A percentile compares a stretch with the other conserved stretches of the same genome.
Evolutionary conservation across 1,284 basidiomycete species (phyloP).

Genomic region (Pyrrhoderma noxium): DNA sequence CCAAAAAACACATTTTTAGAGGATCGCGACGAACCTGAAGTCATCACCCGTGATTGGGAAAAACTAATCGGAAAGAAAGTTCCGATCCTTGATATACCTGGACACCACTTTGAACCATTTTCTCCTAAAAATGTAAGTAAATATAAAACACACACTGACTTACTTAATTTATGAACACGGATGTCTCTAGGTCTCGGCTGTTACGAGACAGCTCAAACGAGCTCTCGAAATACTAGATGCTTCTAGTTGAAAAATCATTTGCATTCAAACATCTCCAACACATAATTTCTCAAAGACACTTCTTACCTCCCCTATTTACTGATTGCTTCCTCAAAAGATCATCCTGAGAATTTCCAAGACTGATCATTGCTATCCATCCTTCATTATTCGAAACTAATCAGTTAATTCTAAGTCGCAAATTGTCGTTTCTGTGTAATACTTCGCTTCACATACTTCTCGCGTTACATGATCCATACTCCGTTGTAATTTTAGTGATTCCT

Average conservation of each 20-base stretch:
- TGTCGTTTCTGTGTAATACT: no score
- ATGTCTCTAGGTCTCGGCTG: background rate
- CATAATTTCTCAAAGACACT: no score
- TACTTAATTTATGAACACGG: background rate
- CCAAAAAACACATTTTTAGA: slow-evolving; percentile 37
- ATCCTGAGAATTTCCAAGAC: no score
- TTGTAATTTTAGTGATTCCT: no score
- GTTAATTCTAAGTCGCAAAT: no score
- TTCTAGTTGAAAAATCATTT: background rate
- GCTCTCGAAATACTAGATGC: slow-evolving; percentile 12
- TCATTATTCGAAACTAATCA: no score
- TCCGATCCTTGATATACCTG: slow-evolving; percentile 49
- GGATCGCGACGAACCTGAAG: slow-evolving; percentile 33
- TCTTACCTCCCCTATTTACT: background rate
- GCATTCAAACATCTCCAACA: no score
- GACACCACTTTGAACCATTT: slow-evolving; percentile 61
- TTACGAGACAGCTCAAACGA: slow-evolving; percentile 10
- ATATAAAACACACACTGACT: background rate
- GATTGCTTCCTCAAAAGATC: no score
- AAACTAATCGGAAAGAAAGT: slow-evolving; percentile 31
- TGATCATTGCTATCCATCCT: no score
- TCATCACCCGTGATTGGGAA: slow-evolving; percentile 42
- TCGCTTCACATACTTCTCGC: no score
- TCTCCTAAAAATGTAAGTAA: slow-evolving; percentile 42
- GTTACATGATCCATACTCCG: no score